These are phyloP conservation scores for Haematococcus lacustris DNA, from an alignment of 139 green algal genomes.

Conservation along the genomic window DNA sequence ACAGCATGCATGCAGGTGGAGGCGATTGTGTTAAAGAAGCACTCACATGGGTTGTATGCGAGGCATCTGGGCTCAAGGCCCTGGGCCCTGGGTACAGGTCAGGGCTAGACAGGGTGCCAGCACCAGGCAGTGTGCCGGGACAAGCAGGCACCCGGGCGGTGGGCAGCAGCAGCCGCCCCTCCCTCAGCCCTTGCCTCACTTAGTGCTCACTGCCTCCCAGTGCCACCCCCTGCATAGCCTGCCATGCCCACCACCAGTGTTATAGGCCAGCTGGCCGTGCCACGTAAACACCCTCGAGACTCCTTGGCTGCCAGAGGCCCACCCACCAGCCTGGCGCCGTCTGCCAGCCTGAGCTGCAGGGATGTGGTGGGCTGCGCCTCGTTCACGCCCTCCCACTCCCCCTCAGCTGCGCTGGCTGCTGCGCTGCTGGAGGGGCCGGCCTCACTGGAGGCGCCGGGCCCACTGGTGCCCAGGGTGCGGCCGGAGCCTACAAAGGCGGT, in stretches of 20 bases:
- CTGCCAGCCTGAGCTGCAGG: conserved; percentile 77
- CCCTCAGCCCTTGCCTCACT: not conserved
- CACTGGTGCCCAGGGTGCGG: conserved; percentile 33
- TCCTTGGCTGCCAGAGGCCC: not conserved
- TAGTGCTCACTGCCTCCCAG: too few relatives aligned
- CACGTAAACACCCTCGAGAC: not conserved
- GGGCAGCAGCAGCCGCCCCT: not conserved
- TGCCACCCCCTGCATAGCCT: too few relatives aligned
- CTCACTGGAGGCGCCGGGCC: conserved; percentile 7
- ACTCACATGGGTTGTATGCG: not conserved
- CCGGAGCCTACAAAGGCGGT: conserved; percentile 61
- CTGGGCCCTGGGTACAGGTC: not conserved
- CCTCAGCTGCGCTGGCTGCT: conserved; percentile 8
- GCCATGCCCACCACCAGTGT: not conserved
- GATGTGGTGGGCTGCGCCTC: conserved; percentile 65
- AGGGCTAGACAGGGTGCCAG: not conserved
- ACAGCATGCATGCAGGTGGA: not conserved
- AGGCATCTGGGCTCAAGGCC: not conserved
- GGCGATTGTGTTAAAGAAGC: not conserved
- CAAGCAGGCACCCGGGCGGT: not conserved
- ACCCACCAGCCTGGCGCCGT: conserved; percentile 65
- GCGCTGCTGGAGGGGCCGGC: not conserved
- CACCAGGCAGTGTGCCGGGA: not conserved
- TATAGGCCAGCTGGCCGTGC: not conserved
- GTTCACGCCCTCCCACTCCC: conserved; percentile 69